These are phyloP conservation scores for Cladophialophora chaetospira DNA, from an alignment of 2,329 filamentous ascomycete genomes.

Conservation along the genomic window DNA sequence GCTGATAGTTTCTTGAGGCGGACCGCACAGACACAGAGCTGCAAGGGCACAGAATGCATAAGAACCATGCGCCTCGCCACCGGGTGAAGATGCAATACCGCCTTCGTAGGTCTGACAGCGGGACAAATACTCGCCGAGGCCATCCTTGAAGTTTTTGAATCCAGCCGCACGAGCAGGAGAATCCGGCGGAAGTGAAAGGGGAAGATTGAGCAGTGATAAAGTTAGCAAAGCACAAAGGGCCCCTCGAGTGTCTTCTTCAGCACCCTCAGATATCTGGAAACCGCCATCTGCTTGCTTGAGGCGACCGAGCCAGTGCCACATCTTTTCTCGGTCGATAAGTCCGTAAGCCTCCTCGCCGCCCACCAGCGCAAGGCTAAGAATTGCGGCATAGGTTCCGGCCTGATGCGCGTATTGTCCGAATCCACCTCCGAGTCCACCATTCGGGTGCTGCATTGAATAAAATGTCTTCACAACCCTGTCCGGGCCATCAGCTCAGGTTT, in stretches of 20 bases:
- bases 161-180: constrained; percentile 66
- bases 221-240: constrained; percentile 89
- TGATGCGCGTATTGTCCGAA: constrained; percentile 87
- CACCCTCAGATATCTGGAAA: constrained; percentile 83
- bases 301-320: constrained; percentile 88
- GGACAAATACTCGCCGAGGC: constrained; percentile 76
- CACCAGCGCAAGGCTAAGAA: constrained; percentile 76
- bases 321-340: constrained; percentile 74
- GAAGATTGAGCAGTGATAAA: constrained; percentile 79
- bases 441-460: constrained; percentile 75
- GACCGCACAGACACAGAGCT: constrained; percentile 81
- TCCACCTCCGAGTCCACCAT: constrained; percentile 90
- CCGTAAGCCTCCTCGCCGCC: constrained; percentile 73
- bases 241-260: constrained; percentile 90
- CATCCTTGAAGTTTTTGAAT: constrained; percentile 66
- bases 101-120: constrained; percentile 84
- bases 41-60: constrained; percentile 95
- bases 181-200: constrained; percentile 73
- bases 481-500: constrained; percentile 5
- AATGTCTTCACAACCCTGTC: constrained; percentile 70
- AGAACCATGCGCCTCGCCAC: constrained; percentile 89
- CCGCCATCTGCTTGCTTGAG: constrained; percentile 87
- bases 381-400: constrained; percentile 81
- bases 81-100: constrained; percentile 82
- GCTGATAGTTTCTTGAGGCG: constrained; percentile 72